These are phyloP conservation scores for Macadamia tetraphylla DNA, from an alignment of 164 flowering plant genomes.

Conservation along the genomic window DNA sequence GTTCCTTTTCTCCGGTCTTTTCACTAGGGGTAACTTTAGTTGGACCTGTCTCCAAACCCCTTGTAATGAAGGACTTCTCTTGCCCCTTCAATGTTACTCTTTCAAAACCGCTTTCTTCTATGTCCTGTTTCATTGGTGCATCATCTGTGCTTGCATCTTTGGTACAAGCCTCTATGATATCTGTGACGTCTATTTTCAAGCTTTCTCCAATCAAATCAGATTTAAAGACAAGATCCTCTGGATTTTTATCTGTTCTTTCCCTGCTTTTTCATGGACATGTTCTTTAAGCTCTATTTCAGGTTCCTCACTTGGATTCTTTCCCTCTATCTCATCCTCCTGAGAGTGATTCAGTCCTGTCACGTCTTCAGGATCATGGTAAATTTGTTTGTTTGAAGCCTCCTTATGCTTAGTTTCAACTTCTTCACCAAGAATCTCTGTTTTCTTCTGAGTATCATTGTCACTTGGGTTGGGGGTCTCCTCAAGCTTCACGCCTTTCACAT, in stretches of 20 bases:
- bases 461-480: slow-evolving; percentile 9
- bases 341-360: slow-evolving; percentile 1
- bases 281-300: slow-evolving; percentile 4
- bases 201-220: slow-evolving; percentile 4
- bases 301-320: slow-evolving; percentile 3
- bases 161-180: neutral
- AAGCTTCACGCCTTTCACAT: slow-evolving; percentile 9
- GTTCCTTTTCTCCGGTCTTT: slow-evolving; percentile 10
- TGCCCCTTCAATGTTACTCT: slow-evolving; percentile 9
- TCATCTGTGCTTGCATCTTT: neutral
- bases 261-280: slow-evolving; percentile 9
- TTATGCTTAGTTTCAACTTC: slow-evolving; percentile 3
- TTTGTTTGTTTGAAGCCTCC: slow-evolving; percentile 10
- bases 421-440: neutral
- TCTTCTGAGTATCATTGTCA: slow-evolving; percentile 4
- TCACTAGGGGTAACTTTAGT: slow-evolving; percentile 11
- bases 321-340: slow-evolving; percentile 9
- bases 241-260: slow-evolving; percentile 5
- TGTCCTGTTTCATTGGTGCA: slow-evolving; percentile 11
- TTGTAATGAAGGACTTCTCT: slow-evolving; percentile 4
- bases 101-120: slow-evolving; percentile 4
- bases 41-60: slow-evolving; percentile 1
- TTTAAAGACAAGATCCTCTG: slow-evolving; percentile 2
- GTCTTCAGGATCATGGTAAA: slow-evolving; percentile 4
- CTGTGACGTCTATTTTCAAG: slow-evolving; percentile 4